Percentiles rank a stretch among this genome's conserved stretches.
Evolutionary conservation across 2,329 filamentous ascomycete species (phyloP).

Genomic region (Beauveria medogensis): DNA sequence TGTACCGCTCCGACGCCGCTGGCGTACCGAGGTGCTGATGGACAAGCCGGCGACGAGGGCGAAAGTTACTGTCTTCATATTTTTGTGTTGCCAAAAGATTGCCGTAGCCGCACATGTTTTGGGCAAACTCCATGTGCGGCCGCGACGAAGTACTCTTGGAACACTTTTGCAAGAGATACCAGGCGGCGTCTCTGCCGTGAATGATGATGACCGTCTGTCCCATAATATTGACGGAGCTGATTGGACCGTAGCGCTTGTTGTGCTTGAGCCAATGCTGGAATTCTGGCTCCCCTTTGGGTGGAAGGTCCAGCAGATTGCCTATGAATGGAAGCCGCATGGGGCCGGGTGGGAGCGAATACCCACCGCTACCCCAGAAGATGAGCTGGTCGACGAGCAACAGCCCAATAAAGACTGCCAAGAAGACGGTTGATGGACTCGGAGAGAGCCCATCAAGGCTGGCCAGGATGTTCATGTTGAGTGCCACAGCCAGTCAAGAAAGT

Average conservation of each 20-base stretch:
- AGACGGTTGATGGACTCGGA: not conserved
- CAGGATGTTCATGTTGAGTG: not conserved
- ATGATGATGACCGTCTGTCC: conserved; percentile 31
- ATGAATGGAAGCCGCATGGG: conserved; percentile 30
- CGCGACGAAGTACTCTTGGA: conserved; percentile 21
- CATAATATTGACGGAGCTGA: conserved; percentile 16
- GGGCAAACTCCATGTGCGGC: conserved; percentile 19
- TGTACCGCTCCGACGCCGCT: conserved; percentile 14
- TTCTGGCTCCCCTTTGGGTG: conserved; percentile 22
- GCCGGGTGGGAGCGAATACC: conserved; percentile 15
- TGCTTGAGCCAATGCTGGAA: conserved; percentile 26
- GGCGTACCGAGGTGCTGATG: conserved; percentile 24
- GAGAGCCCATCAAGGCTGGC: not conserved
- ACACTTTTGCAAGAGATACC: conserved; percentile 28
- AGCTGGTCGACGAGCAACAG: not conserved
- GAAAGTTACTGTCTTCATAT: conserved; percentile 13
- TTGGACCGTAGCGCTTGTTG: conserved; percentile 23
- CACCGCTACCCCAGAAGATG: not conserved
- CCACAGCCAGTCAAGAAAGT: too few relatives aligned
- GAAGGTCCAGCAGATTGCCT: conserved; percentile 38
- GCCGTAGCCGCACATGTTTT: conserved; percentile 21
- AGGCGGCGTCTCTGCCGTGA: conserved; percentile 26
- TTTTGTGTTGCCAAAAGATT: conserved; percentile 18
- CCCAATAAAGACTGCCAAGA: not conserved
- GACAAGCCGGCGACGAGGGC: conserved; percentile 19